phyloP scores from a whole-genome alignment of 2,329 filamentous ascomycete species.

The Colletotrichum tamarilloi region DNA sequence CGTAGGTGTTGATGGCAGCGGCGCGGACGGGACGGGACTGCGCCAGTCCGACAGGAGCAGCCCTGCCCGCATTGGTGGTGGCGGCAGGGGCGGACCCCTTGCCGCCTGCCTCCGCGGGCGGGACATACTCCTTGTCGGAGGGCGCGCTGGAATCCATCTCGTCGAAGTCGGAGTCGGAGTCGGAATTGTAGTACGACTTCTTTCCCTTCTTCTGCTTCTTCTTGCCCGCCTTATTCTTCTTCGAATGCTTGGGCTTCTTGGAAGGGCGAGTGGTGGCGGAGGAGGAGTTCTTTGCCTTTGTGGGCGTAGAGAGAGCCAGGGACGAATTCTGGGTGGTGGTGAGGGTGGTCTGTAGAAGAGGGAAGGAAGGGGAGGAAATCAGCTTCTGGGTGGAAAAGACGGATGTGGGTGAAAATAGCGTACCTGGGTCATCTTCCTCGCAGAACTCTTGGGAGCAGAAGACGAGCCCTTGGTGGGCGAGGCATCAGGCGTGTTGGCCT shows the following conservation, averaged over 20 bases:
- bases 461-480: background rate
- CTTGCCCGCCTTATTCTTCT: background rate
- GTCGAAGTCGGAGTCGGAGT: slow-evolving; percentile 1
- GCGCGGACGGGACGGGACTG: slow-evolving; percentile 29
- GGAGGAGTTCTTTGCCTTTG: background rate
- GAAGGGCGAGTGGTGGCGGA: background rate
- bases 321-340: background rate
- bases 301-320: background rate
- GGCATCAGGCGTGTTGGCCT: background rate
- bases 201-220: background rate
- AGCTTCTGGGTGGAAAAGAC: background rate
- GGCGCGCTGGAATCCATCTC: background rate
- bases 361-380: background rate
- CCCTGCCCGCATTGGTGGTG: background rate
- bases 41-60: slow-evolving; percentile 15
- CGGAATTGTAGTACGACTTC: background rate
- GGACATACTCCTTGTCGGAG: slow-evolving; percentile 16
- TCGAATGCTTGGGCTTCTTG: background rate
- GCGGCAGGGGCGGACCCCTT: background rate
- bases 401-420: background rate
- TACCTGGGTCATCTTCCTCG: background rate
- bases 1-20: slow-evolving; percentile 27
- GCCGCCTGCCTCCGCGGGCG: background rate
- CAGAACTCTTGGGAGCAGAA: background rate
- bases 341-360: background rate